phyloP scores from a whole-genome alignment of 2,329 filamentous ascomycete species.

The Boeremia exigua region DNA sequence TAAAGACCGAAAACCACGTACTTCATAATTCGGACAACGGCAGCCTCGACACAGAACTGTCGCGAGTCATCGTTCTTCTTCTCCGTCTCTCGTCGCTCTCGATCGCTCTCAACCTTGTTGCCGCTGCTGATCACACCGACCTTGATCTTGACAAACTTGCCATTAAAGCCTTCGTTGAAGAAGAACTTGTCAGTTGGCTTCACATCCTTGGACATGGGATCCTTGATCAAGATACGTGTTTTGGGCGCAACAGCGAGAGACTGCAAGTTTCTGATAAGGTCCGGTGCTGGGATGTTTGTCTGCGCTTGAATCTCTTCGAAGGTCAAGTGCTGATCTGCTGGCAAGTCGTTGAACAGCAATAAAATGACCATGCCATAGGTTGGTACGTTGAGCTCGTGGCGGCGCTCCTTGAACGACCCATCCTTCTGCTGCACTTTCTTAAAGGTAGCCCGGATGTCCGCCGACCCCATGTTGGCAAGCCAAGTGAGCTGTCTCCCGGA shows the following conservation, averaged over 20 bases:
- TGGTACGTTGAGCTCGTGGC: conserved; percentile 89
- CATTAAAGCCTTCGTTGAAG: conserved; percentile 82
- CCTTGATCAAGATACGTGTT: conserved; percentile 79
- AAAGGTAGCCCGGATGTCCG: conserved; percentile 83
- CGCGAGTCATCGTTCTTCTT: conserved; percentile 76
- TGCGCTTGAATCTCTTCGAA: conserved; percentile 81
- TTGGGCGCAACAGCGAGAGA: conserved; percentile 84
- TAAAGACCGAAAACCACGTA: conserved; percentile 53
- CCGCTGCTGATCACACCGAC: conserved; percentile 80
- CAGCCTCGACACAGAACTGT: conserved; percentile 74
- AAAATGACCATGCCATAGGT: conserved; percentile 93
- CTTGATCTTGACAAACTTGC: conserved; percentile 86
- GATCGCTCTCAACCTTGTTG: conserved; percentile 81
- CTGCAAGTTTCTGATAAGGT: conserved; percentile 79
- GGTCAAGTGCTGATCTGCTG: conserved; percentile 57
- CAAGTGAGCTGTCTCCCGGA: conserved; percentile 89
- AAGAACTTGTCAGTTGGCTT: conserved; percentile 78
- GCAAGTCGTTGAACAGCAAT: conserved; percentile 84
- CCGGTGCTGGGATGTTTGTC: conserved; percentile 77
- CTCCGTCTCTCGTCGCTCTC: conserved; percentile 72
- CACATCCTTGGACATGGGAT: conserved; percentile 78
- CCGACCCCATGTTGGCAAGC: conserved; percentile 77
- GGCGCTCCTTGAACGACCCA: conserved; percentile 68
- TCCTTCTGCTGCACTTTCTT: conserved; percentile 74
- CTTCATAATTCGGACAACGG: conserved; percentile 86